A percentile compares a stretch with the other conserved stretches of the same genome.
Conservation (phyloP, 805 yeast species). For the Wickerhamomyces xylosicus region DNA sequence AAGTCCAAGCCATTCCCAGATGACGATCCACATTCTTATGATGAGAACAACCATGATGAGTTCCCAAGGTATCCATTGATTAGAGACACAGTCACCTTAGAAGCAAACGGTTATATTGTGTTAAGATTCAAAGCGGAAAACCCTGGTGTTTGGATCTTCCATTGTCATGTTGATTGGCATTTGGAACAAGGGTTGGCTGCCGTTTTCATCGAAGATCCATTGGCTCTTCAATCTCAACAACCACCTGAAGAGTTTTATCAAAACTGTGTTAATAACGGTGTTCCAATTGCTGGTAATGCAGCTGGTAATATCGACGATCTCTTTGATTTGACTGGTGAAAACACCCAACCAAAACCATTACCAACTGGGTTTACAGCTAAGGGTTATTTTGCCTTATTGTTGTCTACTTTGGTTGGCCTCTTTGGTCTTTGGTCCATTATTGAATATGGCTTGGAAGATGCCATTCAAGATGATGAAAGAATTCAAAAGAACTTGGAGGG, state of each 20-base stretch:
- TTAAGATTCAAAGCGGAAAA: conserved; percentile 71
- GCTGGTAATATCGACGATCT: conserved; percentile 50
- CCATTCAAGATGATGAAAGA: conserved; percentile 36
- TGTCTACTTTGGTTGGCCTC: conserved; percentile 46
- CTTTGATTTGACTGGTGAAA: conserved; percentile 50
- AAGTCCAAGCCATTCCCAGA: conserved; percentile 43
- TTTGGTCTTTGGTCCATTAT: conserved; percentile 52
- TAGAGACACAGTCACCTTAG: conserved; percentile 65
- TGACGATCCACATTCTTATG: conserved; percentile 43
- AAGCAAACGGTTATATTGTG: conserved; percentile 59
- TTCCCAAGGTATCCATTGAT: conserved; percentile 50
- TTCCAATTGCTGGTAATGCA: conserved; percentile 54
- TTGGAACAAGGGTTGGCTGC: conserved; percentile 74
- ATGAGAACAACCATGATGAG: conserved; percentile 30
- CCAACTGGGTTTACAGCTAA: conserved; percentile 63
- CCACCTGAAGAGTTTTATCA: conserved; percentile 39
- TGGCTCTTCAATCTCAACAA: conserved; percentile 29
- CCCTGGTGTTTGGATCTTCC: conserved; percentile 94
- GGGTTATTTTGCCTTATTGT: conserved; percentile 54
- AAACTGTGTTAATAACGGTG: conserved; percentile 36
- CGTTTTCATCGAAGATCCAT: conserved; percentile 62
- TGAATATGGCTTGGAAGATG: conserved; percentile 57
- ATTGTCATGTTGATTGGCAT: conserved; percentile 86
- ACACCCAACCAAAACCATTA: conserved; percentile 46
- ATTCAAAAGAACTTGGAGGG: conserved; percentile 27